Conservation (phyloP, 2,329 filamentous ascomycete species). For the Corynespora cassiicola region DNA sequence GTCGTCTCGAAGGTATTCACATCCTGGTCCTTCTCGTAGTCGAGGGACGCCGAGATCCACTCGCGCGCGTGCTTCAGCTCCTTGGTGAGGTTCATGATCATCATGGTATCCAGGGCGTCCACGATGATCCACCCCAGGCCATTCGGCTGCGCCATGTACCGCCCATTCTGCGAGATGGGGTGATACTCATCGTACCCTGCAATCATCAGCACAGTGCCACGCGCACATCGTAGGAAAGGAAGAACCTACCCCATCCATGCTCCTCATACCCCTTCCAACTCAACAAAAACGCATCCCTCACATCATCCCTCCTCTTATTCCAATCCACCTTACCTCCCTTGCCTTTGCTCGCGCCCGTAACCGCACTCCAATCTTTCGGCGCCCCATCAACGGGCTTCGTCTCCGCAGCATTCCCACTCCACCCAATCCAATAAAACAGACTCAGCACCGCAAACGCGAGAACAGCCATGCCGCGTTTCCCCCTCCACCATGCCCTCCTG, state of each 20-base stretch:
- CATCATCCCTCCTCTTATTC: slow-evolving; percentile 76
- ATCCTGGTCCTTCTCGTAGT: slow-evolving; percentile 91
- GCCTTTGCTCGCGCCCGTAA: slow-evolving; percentile 38
- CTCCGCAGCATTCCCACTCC: slow-evolving; percentile 36
- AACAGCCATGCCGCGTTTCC: slow-evolving; percentile 66
- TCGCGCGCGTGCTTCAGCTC: slow-evolving; percentile 83
- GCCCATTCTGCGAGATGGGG: slow-evolving; percentile 78
- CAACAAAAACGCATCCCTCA: slow-evolving; percentile 86
- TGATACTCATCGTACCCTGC: slow-evolving; percentile 80
- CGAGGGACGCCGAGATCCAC: slow-evolving; percentile 82
- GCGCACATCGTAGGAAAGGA: slow-evolving; percentile 29
- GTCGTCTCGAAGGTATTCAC: slow-evolving; percentile 98
- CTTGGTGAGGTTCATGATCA: slow-evolving; percentile 95
- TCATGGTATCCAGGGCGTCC: slow-evolving; percentile 93
- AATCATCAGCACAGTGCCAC: slow-evolving; percentile 24
- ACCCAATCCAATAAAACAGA: slow-evolving; percentile 74
- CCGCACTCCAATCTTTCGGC: slow-evolving; percentile 40
- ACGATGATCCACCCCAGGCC: slow-evolving; percentile 99
- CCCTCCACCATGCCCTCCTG: no score
- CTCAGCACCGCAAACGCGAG: slow-evolving; percentile 62
- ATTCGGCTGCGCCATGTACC: slow-evolving; percentile 79
- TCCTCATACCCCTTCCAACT: slow-evolving; percentile 94
- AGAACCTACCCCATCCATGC: slow-evolving; percentile 85
- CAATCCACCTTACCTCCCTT: slow-evolving; percentile 66
- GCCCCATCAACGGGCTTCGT: slow-evolving; percentile 46